Base-by-base conservation (phyloP, 208 protist genomes). In the Crithidia sp. region DNA sequence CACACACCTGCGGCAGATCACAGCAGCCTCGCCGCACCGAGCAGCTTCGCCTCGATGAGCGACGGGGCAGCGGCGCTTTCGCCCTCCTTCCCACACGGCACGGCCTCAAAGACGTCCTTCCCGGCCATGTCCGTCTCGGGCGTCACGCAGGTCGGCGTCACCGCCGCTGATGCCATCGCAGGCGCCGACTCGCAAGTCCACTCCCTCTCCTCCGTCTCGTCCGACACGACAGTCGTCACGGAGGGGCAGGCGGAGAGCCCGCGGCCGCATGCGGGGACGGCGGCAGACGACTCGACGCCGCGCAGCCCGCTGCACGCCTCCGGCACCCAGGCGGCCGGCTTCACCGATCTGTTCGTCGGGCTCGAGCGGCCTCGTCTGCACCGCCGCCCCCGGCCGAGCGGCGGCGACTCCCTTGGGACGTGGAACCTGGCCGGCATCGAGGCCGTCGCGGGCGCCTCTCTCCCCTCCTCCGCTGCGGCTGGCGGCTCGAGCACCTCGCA, bases 281-380 rank as follows among this genome's bases (percentile, higher is more conserved):
- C 28, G 28, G 28, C 28, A 28, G 28, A 28, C 28, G 28, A 28
- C 28, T 28, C 28, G 28, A 28, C 28, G 28, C 28, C 28, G 28
- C 28, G 28, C 36, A 40, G 52, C 53, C 40, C 45, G 6, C 39
- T 49, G 17, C 67, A 72, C 37, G 45, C 8, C 17, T 10, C 52
- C n/a, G 44, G n/a, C 17, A 39, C 65, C 12, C 47, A 28, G 9
- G 68, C 39, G 1, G 2, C 43, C 41, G 47, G 60, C 28, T 69
- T 79, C 45, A 69, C 74, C 4, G 67, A 79, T 19, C 63, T 79
- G 8, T 79, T 74, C 39, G 74, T 79, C 2, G 74, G 74, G 5
- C 57, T 79, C 39, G 60, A 70, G 67, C 61, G 61, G 9, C 74
- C 74, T 1, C 74, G 67, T 2, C 44, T 54, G 52, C 59, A 69